phyloP scores from a whole-genome alignment of 345 rosid species.

The Fremontodendron californicum region DNA sequence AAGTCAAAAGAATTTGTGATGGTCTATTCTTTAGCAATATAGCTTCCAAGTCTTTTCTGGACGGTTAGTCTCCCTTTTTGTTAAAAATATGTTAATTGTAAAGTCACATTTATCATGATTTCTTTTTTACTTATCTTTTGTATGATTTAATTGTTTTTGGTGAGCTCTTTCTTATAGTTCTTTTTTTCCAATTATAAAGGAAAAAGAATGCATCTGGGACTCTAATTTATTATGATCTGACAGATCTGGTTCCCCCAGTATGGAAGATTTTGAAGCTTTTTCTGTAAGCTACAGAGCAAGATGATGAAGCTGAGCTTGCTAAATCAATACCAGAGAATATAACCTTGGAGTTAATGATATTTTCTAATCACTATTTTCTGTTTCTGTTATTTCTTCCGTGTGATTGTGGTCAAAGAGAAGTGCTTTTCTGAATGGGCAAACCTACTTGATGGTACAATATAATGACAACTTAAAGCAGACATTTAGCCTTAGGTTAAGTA shows the following conservation, averaged over 20 bases:
- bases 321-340: conserved; percentile 61
- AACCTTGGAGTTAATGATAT: conserved; percentile 56
- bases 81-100: background rate
- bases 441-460: background rate
- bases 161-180: background rate
- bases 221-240: conserved; percentile 14
- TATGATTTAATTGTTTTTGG: background rate
- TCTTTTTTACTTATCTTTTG: background rate
- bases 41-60: background rate
- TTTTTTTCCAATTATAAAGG: background rate
- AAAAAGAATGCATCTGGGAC: conserved; percentile 2
- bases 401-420: background rate
- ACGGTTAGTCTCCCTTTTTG: background rate
- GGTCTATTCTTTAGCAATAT: background rate
- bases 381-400: background rate
- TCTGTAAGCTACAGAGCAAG: conserved; percentile 51
- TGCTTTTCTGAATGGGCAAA: conserved; percentile 8
- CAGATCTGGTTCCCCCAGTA: conserved; percentile 70
- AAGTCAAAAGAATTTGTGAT: background rate
- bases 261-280: conserved; percentile 81
- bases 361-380: background rate
- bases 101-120: background rate
- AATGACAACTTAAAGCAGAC: background rate
- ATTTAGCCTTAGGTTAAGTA: background rate
- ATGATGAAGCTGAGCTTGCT: conserved; percentile 63